These are phyloP conservation scores for Brasenia schreberi DNA, from an alignment of 164 flowering plant genomes.

Conservation along the genomic window DNA sequence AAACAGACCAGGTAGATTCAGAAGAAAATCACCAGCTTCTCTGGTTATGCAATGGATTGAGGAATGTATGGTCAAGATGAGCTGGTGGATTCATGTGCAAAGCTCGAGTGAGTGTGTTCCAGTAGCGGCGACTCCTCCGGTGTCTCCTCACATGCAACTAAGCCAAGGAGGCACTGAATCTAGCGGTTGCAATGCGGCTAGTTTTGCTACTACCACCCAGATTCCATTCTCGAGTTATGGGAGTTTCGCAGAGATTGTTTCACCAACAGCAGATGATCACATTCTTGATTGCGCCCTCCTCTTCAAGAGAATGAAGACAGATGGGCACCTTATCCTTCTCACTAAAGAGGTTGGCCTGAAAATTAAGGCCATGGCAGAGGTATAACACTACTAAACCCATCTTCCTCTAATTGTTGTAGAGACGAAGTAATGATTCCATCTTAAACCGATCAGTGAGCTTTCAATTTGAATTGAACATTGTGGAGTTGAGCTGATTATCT, in stretches of 20 bases:
- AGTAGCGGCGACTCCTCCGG: conserved; percentile 69
- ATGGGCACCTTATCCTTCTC: conserved; percentile 58
- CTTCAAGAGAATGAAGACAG: conserved; percentile 25
- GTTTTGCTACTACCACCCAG: conserved; percentile 8
- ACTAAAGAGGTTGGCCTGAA: conserved; percentile 49
- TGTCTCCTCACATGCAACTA: conserved; percentile 29
- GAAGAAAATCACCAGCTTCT: conserved; percentile 38
- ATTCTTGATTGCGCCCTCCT: conserved; percentile 69
- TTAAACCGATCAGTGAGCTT: no score
- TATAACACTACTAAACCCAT: conserved; percentile 9
- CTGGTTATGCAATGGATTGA: conserved; percentile 67
- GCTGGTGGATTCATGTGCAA: conserved; percentile 88
- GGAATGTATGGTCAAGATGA: conserved; percentile 51
- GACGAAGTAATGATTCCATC: no score
- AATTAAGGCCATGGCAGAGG: conserved; percentile 97
- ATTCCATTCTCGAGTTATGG: conserved; percentile 21
- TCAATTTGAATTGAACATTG: no score
- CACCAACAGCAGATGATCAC: conserved; percentile 74
- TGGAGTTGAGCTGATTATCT: no score
- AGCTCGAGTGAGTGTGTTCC: conserved; percentile 38
- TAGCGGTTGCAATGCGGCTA: conserved; percentile 1
- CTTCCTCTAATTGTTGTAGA: background rate
- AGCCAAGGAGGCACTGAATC: conserved; percentile 19
- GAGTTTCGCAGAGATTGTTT: conserved; percentile 28
- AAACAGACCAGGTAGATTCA: conserved; percentile 38